Evolutionary conservation across 140 eudicot genomes (phyloP).

Genomic region (Flaveria floridana): DNA sequence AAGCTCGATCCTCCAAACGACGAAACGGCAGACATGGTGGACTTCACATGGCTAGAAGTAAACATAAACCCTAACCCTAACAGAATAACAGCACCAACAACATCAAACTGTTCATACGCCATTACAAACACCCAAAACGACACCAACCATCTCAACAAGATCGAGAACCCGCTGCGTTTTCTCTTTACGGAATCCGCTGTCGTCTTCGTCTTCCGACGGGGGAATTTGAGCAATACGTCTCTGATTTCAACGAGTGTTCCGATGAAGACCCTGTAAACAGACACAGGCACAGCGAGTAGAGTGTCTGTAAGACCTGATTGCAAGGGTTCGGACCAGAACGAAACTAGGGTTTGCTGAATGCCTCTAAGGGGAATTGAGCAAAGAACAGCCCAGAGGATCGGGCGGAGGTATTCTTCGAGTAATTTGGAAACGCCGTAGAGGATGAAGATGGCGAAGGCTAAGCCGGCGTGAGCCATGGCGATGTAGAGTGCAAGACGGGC

Average conservation of each 20-base stretch:
- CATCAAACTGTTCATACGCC: conserved; percentile 72
- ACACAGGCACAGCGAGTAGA: conserved; percentile 67
- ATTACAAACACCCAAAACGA: conserved; percentile 82
- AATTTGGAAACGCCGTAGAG: conserved; percentile 66
- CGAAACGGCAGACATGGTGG: conserved; percentile 62
- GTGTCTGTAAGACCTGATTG: conserved; percentile 74
- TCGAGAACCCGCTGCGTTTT: conserved; percentile 56
- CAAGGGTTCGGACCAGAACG: conserved; percentile 79
- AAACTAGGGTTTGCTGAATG: conserved; percentile 71
- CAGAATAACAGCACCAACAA: conserved; percentile 50
- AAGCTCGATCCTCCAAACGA: conserved; percentile 59
- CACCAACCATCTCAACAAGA: conserved; percentile 70
- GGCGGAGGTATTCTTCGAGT: conserved; percentile 72
- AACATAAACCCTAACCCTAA: conserved; percentile 75
- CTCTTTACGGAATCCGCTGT: not conserved
- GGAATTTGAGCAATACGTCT: conserved; percentile 34
- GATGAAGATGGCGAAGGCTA: conserved; percentile 53
- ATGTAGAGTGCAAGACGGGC: conserved; percentile 79
- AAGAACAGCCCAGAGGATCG: conserved; percentile 84
- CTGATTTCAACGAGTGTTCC: conserved; percentile 69
- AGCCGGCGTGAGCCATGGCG: conserved; percentile 90
- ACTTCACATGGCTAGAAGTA: conserved; percentile 51
- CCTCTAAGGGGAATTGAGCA: conserved; percentile 88
- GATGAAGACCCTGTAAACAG: conserved; percentile 60
- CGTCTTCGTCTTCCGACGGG: conserved; percentile 15